A percentile compares a stretch with the other conserved stretches of the same genome.
These are phyloP conservation scores for Ceratocystis colombiana DNA, from an alignment of 2,329 filamentous ascomycete genomes.

Conservation along the genomic window DNA sequence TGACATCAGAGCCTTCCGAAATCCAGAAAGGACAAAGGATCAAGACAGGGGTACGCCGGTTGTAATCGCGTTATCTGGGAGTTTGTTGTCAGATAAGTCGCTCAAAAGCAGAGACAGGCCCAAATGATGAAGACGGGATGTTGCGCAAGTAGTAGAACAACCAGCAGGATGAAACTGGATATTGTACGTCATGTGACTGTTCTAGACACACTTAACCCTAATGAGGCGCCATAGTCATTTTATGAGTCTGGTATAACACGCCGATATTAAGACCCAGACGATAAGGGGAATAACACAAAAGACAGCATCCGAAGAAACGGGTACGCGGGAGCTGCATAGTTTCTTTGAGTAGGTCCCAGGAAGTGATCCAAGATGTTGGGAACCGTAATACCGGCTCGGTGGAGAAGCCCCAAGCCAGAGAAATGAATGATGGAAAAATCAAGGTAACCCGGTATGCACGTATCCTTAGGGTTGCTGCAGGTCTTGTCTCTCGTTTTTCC, in stretches of 20 bases:
- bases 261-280: neutral
- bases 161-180: neutral
- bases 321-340: neutral
- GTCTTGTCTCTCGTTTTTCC: neutral
- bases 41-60: neutral
- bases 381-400: neutral
- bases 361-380: constrained; percentile 6
- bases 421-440: neutral
- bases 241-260: neutral
- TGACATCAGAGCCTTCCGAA: neutral
- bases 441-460: neutral
- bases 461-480: neutral
- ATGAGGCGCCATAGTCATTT: neutral
- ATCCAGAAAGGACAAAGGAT: constrained; percentile 7
- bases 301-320: neutral
- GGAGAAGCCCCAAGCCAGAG: neutral
- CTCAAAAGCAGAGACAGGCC: neutral
- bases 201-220: neutral
- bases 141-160: neutral
- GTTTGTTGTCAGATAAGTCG: neutral
- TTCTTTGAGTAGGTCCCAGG: neutral
- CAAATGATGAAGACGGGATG: too few species aligned
- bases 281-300: neutral
- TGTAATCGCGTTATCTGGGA: neutral
- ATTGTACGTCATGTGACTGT: neutral